Base-by-base conservation (phyloP, 768 basidiomycete species). In the Crassisporium funariophilum region DNA sequence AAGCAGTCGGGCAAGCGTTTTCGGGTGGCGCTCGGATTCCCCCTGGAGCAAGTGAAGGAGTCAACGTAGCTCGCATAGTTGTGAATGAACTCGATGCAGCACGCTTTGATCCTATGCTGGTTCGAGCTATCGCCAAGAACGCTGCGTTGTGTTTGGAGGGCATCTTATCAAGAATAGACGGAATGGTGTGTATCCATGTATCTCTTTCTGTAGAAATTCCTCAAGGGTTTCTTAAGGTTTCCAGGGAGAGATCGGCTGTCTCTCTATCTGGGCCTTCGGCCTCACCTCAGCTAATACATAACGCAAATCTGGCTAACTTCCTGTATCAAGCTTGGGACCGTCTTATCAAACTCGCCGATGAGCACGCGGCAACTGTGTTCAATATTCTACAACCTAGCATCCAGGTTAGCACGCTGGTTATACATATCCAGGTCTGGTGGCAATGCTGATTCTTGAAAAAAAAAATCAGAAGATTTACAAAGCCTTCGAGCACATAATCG, bases 61-160 rank as follows among this genome's bases (percentile, higher is more conserved):
- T 83, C 2, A 83, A 82, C 42, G 74, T 94, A 13, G 85, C 88
- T 1, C 77, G 97, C 8, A 76, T 80, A 1, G 74, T 95, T 16
- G 81, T 83, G 20, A 98, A 98, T 63, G 97, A 98, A 59, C 79
- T 99, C 4, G 94, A 98, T 64, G 83, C 91, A 2, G 92, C 92
- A 11, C 78, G 85, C 51, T 97, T 95, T 61, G 97, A 99, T 67
- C 95, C 95, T 0, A 64, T 98, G 27, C 72, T 99, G 11, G 82
- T 91, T 9, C 79, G 77, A 48, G 76, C 83, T 5, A 84, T 97
- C 6, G 91, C 94, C 11, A 86, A 84, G 63, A 86, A 82, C 59
- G 83, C 80, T 0, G 76, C 76, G 8, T 70, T 77, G 2, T 82
- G 83, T 45, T 60, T 98, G 37, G 91, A 93, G n/a, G 76, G 72